Percentiles rank a stretch among this genome's conserved stretches.
Evolutionary conservation across 2,329 filamentous ascomycete species (phyloP).

Genomic region (Didymella keratinophila): DNA sequence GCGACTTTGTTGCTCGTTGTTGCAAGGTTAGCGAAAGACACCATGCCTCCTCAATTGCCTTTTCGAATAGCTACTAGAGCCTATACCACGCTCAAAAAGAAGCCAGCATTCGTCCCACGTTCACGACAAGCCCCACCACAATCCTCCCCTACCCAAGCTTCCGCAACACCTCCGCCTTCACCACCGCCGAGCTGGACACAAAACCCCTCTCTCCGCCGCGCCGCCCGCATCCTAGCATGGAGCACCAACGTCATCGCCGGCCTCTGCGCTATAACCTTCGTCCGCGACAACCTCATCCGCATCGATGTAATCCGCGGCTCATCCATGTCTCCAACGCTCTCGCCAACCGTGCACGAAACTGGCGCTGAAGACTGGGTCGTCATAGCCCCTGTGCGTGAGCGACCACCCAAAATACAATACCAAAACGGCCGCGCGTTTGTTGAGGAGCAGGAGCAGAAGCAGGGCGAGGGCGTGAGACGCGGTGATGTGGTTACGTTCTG

Average conservation of each 20-base stretch:
- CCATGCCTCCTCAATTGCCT: conserved; percentile 1
- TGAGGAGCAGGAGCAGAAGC: not conserved
- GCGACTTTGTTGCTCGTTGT: not conserved
- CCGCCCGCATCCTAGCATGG: conserved; percentile 23
- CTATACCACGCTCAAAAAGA: conserved; percentile 10
- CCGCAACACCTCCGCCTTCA: conserved; percentile 2
- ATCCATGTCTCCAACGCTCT: conserved; percentile 58
- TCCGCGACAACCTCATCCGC: conserved; percentile 54
- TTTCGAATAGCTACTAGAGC: conserved; percentile 1
- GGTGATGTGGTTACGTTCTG: conserved; percentile 57
- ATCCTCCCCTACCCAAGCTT: conserved; percentile 2
- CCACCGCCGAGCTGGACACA: conserved; percentile 20
- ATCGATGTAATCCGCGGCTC: conserved; percentile 50
- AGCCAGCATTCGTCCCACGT: not conserved
- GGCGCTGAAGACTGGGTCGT: conserved; percentile 51
- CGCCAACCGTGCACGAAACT: conserved; percentile 51
- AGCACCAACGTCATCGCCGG: conserved; percentile 26
- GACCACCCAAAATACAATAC: conserved; percentile 25
- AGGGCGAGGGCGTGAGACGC: conserved; percentile 47
- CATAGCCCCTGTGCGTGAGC: conserved; percentile 39
- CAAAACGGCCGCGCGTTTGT: conserved; percentile 14
- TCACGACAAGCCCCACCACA: conserved; percentile 10
- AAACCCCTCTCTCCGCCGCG: conserved; percentile 14
- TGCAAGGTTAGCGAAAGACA: not conserved
- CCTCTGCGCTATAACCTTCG: conserved; percentile 31